These are phyloP conservation scores for Periglandula ipomoeae DNA, from an alignment of 2,329 filamentous ascomycete genomes.

Conservation along the genomic window DNA sequence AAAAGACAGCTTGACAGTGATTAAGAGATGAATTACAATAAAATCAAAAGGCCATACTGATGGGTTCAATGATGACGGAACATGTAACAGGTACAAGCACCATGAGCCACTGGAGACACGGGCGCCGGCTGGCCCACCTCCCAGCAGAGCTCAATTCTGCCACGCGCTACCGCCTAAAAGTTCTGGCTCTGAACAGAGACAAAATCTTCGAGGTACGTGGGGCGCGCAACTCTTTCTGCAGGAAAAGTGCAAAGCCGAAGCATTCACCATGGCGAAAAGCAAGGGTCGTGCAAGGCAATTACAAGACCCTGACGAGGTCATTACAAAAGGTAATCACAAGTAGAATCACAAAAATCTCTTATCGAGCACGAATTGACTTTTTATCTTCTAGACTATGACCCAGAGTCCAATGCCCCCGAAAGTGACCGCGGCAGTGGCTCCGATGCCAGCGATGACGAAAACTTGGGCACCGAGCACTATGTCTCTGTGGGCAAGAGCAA, in stretches of 20 bases:
- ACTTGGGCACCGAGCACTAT: slow-evolving; percentile 78
- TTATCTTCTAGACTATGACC: slow-evolving; percentile 61
- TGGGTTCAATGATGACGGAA: too few species aligned
- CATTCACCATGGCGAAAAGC: slow-evolving; percentile 36
- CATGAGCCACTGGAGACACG: too few species aligned
- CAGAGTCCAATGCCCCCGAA: slow-evolving; percentile 56
- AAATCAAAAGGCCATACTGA: too few species aligned
- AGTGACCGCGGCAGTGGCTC: slow-evolving; percentile 45
- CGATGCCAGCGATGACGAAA: slow-evolving; percentile 38
- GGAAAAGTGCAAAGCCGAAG: slow-evolving; percentile 11
- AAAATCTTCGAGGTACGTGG: slow-evolving; percentile 25
- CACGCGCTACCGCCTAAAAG: slow-evolving; percentile 41
- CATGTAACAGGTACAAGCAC: too few species aligned
- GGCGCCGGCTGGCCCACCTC: neutral
- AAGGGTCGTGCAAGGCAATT: slow-evolving; percentile 51
- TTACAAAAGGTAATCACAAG: slow-evolving; percentile 45
- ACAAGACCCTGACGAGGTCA: slow-evolving; percentile 51
- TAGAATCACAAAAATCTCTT: neutral
- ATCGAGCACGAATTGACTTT: neutral
- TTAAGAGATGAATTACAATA: too few species aligned
- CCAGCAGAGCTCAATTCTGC: slow-evolving; percentile 28
- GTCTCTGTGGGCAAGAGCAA: slow-evolving; percentile 75
- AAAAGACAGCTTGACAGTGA: too few species aligned
- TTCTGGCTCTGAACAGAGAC: slow-evolving; percentile 20
- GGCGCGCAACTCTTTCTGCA: slow-evolving; percentile 9